These are phyloP conservation scores for Nicotiana otophora DNA, from an alignment of 257 asterid genomes.

Conservation along the genomic window DNA sequence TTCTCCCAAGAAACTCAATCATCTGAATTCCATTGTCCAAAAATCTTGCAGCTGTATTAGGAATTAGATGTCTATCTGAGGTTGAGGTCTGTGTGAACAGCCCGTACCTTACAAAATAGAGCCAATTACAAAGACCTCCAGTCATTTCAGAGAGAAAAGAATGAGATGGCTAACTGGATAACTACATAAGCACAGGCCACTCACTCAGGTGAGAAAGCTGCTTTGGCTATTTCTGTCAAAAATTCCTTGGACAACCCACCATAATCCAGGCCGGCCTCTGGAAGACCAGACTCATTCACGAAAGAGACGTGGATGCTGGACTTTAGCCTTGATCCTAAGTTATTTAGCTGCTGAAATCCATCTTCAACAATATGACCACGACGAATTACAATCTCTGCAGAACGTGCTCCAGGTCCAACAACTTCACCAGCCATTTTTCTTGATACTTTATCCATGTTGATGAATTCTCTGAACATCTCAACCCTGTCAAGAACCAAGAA, in stretches of 20 bases:
- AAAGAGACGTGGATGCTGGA: conserved; percentile 82
- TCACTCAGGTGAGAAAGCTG: conserved; percentile 88
- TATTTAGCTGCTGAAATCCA: conserved; percentile 78
- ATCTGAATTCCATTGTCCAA: conserved; percentile 79
- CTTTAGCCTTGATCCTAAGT: conserved; percentile 79
- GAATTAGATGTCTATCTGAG: conserved; percentile 78
- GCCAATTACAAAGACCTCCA: conserved; percentile 10
- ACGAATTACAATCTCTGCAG: conserved; percentile 75
- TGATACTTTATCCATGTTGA: conserved; percentile 82
- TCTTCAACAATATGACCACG: conserved; percentile 88
- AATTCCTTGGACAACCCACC: conserved; percentile 98
- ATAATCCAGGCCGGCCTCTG: conserved; percentile 97
- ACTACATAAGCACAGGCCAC: conserved; percentile 19
- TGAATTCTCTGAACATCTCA: conserved; percentile 84
- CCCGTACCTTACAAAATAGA: conserved; percentile 55
- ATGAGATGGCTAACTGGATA: background rate
- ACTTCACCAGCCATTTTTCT: conserved; percentile 85
- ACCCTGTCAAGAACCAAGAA: conserved; percentile 53
- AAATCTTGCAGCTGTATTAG: conserved; percentile 73
- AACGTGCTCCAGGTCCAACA: conserved; percentile 62
- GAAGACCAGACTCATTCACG: conserved; percentile 92
- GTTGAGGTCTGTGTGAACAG: conserved; percentile 85
- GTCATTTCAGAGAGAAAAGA: conserved; percentile 15
- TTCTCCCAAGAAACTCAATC: conserved; percentile 92
- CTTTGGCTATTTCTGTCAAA: conserved; percentile 80